phyloP scores from a whole-genome alignment of 352 stramenopile genomes.

The Phytophthora rubi region DNA sequence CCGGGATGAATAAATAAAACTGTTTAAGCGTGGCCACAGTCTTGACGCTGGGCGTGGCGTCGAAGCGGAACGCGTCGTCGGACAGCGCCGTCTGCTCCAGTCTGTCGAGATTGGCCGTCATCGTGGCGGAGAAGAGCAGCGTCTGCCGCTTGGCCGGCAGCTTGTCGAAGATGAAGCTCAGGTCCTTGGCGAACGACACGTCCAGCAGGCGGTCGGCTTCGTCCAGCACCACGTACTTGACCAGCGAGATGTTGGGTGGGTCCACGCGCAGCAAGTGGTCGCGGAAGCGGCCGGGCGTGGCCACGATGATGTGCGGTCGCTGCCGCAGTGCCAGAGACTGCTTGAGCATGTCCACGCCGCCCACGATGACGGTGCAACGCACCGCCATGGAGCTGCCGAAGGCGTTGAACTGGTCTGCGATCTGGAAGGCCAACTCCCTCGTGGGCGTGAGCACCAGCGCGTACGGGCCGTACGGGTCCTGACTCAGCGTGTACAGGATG shows the following conservation, averaged over 20 bases:
- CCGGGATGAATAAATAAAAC: conserved; percentile 98
- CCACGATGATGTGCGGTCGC: conserved; percentile 97
- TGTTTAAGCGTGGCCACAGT: conserved; percentile 95
- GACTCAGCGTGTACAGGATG: conserved; percentile 95
- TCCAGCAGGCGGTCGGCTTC: conserved; percentile 97
- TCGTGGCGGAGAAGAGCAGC: conserved; percentile 98
- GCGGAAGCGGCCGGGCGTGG: conserved; percentile 95
- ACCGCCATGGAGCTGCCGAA: conserved; percentile 94
- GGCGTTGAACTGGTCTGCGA: conserved; percentile 97
- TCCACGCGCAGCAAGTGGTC: conserved; percentile 93
- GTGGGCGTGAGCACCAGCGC: conserved; percentile 97
- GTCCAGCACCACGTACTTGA: conserved; percentile 97
- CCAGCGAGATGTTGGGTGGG: conserved; percentile 88
- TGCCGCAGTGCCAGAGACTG: conserved; percentile 91
- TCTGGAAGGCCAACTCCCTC: conserved; percentile 98
- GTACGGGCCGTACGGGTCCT: conserved; percentile 96
- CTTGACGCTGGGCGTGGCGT: conserved; percentile 81
- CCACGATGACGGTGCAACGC: conserved; percentile 93
- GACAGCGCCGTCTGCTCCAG: conserved; percentile 78
- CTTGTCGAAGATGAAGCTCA: conserved; percentile 87
- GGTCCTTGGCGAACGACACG: conserved; percentile 85
- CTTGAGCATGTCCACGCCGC: conserved; percentile 94
- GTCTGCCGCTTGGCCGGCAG: conserved; percentile 91
- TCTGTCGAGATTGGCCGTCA: conserved; percentile 93
- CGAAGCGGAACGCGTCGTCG: conserved; percentile 65